Base-by-base conservation (phyloP, 2,329 filamentous ascomycete genomes). In the Aciculosporium take region DNA sequence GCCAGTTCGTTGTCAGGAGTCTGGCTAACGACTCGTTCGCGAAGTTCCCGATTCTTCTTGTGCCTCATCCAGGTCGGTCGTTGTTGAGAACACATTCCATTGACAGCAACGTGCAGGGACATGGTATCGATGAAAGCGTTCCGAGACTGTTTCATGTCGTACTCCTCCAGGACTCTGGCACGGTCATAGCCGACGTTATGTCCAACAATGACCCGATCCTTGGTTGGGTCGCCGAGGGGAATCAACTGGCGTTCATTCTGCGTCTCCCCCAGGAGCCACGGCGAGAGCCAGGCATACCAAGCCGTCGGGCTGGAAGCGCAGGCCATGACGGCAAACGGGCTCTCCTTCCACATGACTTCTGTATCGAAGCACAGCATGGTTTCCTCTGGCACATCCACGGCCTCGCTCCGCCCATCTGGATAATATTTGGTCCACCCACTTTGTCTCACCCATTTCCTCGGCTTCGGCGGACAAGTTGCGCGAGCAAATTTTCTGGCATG, bases 201-300 rank as follows among this genome's bases (percentile, higher is more conserved):
- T 2, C 91, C 91, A 18, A 98, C 76, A 33, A 98, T 72, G 38
- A 98, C 74, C 35, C 87, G 77, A 20, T 82, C 72, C 47, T 75
- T 71, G 2, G 66, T 68, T 7, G 81, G 76, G 52, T 95, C 80
- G 24, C 91, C 93, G 6, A 98, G 63, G 0, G 93, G 87, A 37
- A 98, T 81, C 10, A 98, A 66, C 45, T 98, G 89, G 37, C 76
- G 74, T 53, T 85, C 73, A 25, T 77, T 77, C 28, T 82, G 67
- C 1, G 84, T 81, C 64, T 96, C 85, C 24, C 79, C 84, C 15
- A 98, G 63, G 28, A 98, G 65, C 89, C 89, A 98, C 0, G 91
- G 91, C 10, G 91, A 98, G 40, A 98, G 62, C 91, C 91, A 98
- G 1, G 81, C 85, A 64, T 98, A 98, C 93, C 93, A 98, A 24